Evolutionary conservation across 805 yeast species (phyloP), one percentile per base, ranked within the genome.

Genomic region (Tetrapisispora taiwanensis): DNA sequence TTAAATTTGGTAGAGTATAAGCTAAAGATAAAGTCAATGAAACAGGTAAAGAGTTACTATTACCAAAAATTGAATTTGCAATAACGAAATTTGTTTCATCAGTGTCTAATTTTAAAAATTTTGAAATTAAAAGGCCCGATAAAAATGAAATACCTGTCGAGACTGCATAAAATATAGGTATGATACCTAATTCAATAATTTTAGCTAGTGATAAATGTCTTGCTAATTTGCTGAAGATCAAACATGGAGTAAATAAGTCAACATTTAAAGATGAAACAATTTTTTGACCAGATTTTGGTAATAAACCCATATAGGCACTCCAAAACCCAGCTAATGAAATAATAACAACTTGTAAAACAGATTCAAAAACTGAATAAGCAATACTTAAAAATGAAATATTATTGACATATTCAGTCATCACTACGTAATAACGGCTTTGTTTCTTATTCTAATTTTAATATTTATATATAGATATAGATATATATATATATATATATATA

Each of bases 41-140:
- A 1, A 90, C 97, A 0, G 98, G 97, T 45, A 90, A 73, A 10
- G 95, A 84, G 69, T 90, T 90, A 36, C 95, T 86, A 66, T 90
- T 92, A 43, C 97, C 97, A 66, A 90, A 90, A 6, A 89, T 95
- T 2, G 92, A 87, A 94, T 92, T 92, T 2, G 96, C 97, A 19
- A 94, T 83, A 41, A 92, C 96, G 56, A 86, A 90, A 66, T 90
- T 89, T 3, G 85, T 59, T 65, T 92, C 97, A 13, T 84, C 77
- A 40, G 69, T 75, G 54, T 84, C 84, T 54, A 92, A 67, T 7
- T 65, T 56, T 49, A 88, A 60, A 36, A 78, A 50, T 13, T 63
- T 60, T 3, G 86, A 69, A 34, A 79, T 73, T 19, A 76, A 26
- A 27, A 67, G 65, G 7, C 95, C 84, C 30, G 87, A 78, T 9